These are phyloP conservation scores for Williopsis jadinii DNA, from an alignment of 1,139 yeast genomes.

Conservation along the genomic window DNA sequence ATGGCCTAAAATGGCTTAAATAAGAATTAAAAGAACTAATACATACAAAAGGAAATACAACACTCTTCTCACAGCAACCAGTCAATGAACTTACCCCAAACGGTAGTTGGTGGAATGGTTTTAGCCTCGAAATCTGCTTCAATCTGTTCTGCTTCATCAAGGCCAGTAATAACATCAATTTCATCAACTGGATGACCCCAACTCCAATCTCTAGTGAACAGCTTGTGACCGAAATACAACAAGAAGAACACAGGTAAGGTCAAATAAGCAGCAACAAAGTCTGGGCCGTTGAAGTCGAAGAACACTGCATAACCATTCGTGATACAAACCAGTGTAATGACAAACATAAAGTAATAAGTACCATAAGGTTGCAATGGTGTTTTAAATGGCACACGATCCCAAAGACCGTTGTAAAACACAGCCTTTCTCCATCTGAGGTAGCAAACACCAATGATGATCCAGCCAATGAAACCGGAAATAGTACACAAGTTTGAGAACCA, in stretches of 20 bases:
- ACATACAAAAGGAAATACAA: background rate
- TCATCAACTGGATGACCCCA: constrained; percentile 32
- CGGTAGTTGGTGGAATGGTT: constrained; percentile 6
- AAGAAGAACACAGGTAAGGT: constrained; percentile 59
- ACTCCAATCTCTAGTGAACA: constrained; percentile 42
- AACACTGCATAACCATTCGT: constrained; percentile 67
- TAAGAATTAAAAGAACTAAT: too few species aligned
- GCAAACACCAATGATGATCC: constrained; percentile 49
- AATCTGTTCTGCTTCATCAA: constrained; percentile 42
- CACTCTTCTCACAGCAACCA: constrained; percentile 12
- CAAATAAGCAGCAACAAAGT: constrained; percentile 62
- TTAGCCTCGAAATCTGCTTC: constrained; percentile 14
- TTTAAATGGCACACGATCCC: constrained; percentile 24
- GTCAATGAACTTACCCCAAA: constrained; percentile 13
- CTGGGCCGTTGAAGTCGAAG: constrained; percentile 52
- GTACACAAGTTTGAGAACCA: constrained; percentile 67
- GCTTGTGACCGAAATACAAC: constrained; percentile 51
- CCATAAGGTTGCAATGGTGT: constrained; percentile 52
- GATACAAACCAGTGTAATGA: constrained; percentile 34
- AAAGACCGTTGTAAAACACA: constrained; percentile 40
- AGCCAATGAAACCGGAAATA: constrained; percentile 63
- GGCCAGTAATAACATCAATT: constrained; percentile 48
- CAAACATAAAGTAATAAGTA: constrained; percentile 49
- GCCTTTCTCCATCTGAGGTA: constrained; percentile 54
- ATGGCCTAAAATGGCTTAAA: too few species aligned